Conservation (phyloP, 2,329 filamentous ascomycete genomes). For the Venturia asperata region DNA sequence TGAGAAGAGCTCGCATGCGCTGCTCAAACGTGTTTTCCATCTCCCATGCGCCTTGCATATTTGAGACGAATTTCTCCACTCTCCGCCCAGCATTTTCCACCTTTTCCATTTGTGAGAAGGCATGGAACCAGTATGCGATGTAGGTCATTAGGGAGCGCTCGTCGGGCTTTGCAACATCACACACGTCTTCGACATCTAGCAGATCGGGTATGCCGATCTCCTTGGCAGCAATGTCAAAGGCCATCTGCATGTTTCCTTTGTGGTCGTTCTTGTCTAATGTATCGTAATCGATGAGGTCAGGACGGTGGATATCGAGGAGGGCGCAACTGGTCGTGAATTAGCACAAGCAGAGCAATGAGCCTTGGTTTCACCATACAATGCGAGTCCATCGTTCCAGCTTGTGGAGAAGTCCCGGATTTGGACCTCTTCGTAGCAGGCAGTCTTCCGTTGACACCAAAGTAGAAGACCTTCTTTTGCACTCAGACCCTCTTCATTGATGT, state of each 20-base stretch:
- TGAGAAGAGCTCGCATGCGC: conserved; percentile 76
- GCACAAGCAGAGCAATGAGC: background rate
- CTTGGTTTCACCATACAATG: conserved; percentile 52
- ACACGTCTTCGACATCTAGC: conserved; percentile 95
- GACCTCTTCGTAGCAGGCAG: conserved; percentile 95
- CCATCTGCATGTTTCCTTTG: conserved; percentile 93
- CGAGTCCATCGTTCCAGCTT: conserved; percentile 96
- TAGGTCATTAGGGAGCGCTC: conserved; percentile 98
- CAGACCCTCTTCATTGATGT: conserved; percentile 97
- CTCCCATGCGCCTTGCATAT: conserved; percentile 98
- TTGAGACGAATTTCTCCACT: conserved; percentile 97
- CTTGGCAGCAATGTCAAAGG: conserved; percentile 90
- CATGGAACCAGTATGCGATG: conserved; percentile 99
- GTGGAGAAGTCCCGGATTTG: conserved; percentile 89
- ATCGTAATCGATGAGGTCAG: conserved; percentile 96
- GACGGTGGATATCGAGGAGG: conserved; percentile 90
- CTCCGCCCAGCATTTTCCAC: conserved; percentile 94
- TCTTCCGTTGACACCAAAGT: conserved; percentile 97
- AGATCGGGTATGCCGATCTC: conserved; percentile 96
- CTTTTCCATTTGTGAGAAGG: conserved; percentile 97
- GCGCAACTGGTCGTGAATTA: conserved; percentile 53
- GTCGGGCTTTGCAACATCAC: conserved; percentile 91
- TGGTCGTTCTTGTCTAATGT: conserved; percentile 89
- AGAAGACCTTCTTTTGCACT: conserved; percentile 93
- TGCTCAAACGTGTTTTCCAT: conserved; percentile 97